Evolutionary conservation across 2,329 filamentous ascomycete species (phyloP).

Genomic region (Fusarium nodosum): DNA sequence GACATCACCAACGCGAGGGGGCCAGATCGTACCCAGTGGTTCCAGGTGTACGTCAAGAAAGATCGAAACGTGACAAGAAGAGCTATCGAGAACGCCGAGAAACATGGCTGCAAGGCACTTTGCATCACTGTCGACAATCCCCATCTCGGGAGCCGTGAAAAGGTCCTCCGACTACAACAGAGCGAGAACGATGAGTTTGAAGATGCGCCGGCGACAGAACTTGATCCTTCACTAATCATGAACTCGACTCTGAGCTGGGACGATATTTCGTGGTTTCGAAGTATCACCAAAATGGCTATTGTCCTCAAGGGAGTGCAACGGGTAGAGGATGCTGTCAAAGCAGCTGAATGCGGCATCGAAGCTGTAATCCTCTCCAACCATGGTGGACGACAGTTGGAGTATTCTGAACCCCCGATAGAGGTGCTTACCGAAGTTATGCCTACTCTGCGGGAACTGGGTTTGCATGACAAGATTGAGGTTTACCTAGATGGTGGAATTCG

Average conservation of each 20-base stretch:
- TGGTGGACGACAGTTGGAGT: constrained; percentile 93
- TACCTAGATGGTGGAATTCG: constrained; percentile 92
- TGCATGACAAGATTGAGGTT: constrained; percentile 83
- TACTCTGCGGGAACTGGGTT: constrained; percentile 77
- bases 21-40: constrained; percentile 16
- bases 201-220: constrained; percentile 25
- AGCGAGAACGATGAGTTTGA: constrained; percentile 11
- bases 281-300: constrained; percentile 92
- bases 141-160: constrained; percentile 30
- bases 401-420: constrained; percentile 87
- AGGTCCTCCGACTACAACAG: constrained; percentile 14
- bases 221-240: constrained; percentile 34
- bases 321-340: constrained; percentile 90
- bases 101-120: constrained; percentile 17
- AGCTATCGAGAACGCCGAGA: constrained; percentile 20
- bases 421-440: constrained; percentile 93
- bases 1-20: constrained; percentile 2
- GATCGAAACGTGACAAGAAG: constrained; percentile 12
- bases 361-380: constrained; percentile 96
- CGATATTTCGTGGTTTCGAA: constrained; percentile 91
- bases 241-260: constrained; percentile 90
- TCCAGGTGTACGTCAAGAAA: constrained; percentile 33
- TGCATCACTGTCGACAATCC: constrained; percentile 36
- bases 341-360: constrained; percentile 81
- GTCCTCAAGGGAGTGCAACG: constrained; percentile 95